Conservation (phyloP, 2,329 filamentous ascomycete species). For the Atkinsonella hypoxylon region DNA sequence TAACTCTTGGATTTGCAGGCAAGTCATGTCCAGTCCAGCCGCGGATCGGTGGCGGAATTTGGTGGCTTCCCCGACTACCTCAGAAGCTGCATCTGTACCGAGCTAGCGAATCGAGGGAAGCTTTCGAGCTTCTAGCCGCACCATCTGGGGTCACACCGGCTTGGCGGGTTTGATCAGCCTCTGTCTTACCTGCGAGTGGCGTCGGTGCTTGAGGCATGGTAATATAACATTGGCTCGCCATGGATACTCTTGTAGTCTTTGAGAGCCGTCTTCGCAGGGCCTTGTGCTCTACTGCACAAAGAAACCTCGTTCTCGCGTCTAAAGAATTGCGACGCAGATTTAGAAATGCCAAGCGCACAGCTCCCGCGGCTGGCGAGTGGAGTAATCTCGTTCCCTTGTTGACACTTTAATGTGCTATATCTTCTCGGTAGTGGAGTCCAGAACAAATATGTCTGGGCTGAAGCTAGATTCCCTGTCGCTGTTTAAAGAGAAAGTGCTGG, state of each 20-base stretch:
- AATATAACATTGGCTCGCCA: not conserved
- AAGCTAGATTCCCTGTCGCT: too few species aligned
- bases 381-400: not conserved
- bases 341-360: not conserved
- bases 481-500: not conserved
- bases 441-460: too few species aligned
- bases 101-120: not conserved
- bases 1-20: not conserved
- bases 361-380: not conserved
- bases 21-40: constrained; percentile 1
- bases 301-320: not conserved
- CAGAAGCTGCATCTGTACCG: not conserved
- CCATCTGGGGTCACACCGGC: not conserved
- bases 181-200: not conserved
- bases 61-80: not conserved
- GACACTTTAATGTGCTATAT: too few species aligned
- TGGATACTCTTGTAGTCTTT: too few species aligned
- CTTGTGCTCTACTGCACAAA: not conserved
- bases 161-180: constrained; percentile 1
- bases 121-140: not conserved
- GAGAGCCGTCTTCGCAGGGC: too few species aligned
- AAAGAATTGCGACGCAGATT: not conserved
- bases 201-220: not conserved
- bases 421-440: too few species aligned
- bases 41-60: not conserved